These are phyloP conservation scores for Zygotorulaspora mrakii DNA, from an alignment of 1,139 yeast genomes.

Conservation along the genomic window DNA sequence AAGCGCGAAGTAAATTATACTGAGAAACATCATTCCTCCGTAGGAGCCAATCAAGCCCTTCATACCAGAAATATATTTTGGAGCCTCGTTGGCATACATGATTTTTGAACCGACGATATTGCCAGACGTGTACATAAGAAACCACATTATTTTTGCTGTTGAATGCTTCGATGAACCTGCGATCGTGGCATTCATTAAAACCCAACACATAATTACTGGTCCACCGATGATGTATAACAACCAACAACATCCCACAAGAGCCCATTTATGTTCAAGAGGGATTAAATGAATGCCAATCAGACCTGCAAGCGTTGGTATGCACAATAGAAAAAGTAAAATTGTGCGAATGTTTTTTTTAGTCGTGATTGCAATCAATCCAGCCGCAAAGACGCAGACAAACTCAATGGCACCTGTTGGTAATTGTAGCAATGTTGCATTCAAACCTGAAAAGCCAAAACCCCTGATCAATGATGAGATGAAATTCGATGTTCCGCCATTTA, in stretches of 20 bases:
- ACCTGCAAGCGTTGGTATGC: slow-evolving; percentile 40
- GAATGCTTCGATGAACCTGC: slow-evolving; percentile 55
- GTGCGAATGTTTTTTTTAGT: slow-evolving; percentile 25
- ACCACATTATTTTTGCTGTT: slow-evolving; percentile 41
- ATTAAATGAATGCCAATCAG: slow-evolving; percentile 33
- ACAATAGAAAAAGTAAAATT: slow-evolving; percentile 39
- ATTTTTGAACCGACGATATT: slow-evolving; percentile 59
- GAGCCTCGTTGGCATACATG: slow-evolving; percentile 49
- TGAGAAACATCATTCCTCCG: slow-evolving; percentile 20
- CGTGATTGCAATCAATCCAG: slow-evolving; percentile 44
- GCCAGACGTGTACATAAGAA: slow-evolving; percentile 56
- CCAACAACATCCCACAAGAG: slow-evolving; percentile 28
- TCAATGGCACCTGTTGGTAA: slow-evolving; percentile 43
- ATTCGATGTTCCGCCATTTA: slow-evolving; percentile 53
- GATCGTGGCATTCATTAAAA: slow-evolving; percentile 50
- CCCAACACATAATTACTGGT: slow-evolving; percentile 47
- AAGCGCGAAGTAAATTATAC: slow-evolving; percentile 16
- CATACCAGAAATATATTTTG: slow-evolving; percentile 46
- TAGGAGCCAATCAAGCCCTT: slow-evolving; percentile 20
- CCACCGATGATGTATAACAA: slow-evolving; percentile 35
- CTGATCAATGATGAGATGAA: slow-evolving; percentile 43
- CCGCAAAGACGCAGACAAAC: slow-evolving; percentile 37
- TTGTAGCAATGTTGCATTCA: slow-evolving; percentile 40
- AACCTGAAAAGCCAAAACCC: slow-evolving; percentile 39
- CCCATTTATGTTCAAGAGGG: slow-evolving; percentile 35